A percentile compares a stretch with the other conserved stretches of the same genome.
phyloP scores from a whole-genome alignment of 345 rosid genomes.

The Hibiscus trionum region DNA sequence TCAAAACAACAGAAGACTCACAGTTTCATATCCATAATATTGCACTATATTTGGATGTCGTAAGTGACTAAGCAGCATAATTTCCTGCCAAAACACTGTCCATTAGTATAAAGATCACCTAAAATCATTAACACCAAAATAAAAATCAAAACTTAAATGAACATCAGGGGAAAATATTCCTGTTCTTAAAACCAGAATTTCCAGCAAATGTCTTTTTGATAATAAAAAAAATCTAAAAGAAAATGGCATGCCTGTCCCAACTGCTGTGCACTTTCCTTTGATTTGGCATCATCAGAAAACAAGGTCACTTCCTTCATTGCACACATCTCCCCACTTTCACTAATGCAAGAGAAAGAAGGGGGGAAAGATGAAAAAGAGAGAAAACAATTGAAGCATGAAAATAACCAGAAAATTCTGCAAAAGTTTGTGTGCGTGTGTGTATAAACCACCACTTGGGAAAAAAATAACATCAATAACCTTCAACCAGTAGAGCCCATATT shows the following conservation, averaged over 20 bases:
- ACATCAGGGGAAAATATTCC: neutral
- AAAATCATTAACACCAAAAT: neutral
- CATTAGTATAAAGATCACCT: neutral
- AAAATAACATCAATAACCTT: neutral
- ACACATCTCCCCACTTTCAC: conserved; percentile 82
- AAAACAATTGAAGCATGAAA: conserved; percentile 2
- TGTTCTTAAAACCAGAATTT: neutral
- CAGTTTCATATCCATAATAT: conserved; percentile 70
- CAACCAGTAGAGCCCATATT: neutral
- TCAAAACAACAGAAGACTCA: conserved; percentile 20
- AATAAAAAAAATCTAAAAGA: neutral
- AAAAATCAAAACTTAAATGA: neutral
- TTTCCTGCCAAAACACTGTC: conserved; percentile 41
- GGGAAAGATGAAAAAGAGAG: conserved; percentile 12
- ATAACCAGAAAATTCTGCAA: neutral
- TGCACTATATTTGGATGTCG: conserved; percentile 73
- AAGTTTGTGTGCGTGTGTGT: neutral
- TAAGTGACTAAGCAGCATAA: conserved; percentile 52
- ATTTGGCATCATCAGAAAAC: conserved; percentile 71
- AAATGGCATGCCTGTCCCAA: conserved; percentile 45
- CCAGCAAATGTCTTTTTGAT: neutral
- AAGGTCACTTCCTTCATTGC: conserved; percentile 86
- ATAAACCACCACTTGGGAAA: neutral
- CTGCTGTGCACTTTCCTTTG: conserved; percentile 69
- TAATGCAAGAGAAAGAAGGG: conserved; percentile 17